Evolutionary conservation across 2,329 filamentous ascomycete species (phyloP).

Genomic region (Myriangium duriaei): DNA sequence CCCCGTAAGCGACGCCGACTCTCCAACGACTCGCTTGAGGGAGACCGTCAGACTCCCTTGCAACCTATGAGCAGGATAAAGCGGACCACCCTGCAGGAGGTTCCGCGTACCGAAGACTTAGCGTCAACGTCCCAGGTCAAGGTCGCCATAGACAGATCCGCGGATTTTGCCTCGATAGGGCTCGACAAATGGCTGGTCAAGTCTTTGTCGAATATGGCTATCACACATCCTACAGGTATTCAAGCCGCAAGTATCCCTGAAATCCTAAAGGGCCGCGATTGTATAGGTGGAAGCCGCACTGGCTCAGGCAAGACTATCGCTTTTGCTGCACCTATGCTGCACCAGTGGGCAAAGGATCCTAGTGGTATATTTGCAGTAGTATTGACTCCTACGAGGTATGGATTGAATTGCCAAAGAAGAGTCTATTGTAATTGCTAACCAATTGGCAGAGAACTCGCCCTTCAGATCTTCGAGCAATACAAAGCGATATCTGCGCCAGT

Average conservation of each 20-base stretch:
- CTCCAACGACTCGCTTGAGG: not conserved
- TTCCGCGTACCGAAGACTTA: not conserved
- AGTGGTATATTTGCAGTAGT: conserved; percentile 82
- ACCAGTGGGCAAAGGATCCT: conserved; percentile 86
- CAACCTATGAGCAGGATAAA: not conserved
- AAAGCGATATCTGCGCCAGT: conserved; percentile 83
- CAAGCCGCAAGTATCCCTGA: conserved; percentile 87
- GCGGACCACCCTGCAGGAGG: not conserved
- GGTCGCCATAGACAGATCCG: conserved; percentile 49
- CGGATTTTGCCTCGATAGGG: conserved; percentile 51
- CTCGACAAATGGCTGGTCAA: conserved; percentile 69
- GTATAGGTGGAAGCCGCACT: conserved; percentile 86
- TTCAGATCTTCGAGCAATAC: conserved; percentile 95
- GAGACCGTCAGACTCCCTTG: not conserved
- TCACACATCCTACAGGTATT: conserved; percentile 80
- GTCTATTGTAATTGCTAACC: conserved; percentile 16
- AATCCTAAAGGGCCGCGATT: conserved; percentile 81
- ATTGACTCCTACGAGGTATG: conserved; percentile 77
- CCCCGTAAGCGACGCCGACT: not conserved
- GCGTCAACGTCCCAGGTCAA: conserved; percentile 10
- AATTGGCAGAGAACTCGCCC: conserved; percentile 82
- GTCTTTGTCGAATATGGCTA: conserved; percentile 65
- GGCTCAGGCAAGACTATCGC: conserved; percentile 96
- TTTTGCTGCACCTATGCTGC: conserved; percentile 86
- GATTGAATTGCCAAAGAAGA: conserved; percentile 1